Evolutionary conservation across 2,329 filamentous ascomycete genomes (phyloP), one percentile per base, ranked within the genome.

Genomic region (Aspergillus pseudoglaucus): DNA sequence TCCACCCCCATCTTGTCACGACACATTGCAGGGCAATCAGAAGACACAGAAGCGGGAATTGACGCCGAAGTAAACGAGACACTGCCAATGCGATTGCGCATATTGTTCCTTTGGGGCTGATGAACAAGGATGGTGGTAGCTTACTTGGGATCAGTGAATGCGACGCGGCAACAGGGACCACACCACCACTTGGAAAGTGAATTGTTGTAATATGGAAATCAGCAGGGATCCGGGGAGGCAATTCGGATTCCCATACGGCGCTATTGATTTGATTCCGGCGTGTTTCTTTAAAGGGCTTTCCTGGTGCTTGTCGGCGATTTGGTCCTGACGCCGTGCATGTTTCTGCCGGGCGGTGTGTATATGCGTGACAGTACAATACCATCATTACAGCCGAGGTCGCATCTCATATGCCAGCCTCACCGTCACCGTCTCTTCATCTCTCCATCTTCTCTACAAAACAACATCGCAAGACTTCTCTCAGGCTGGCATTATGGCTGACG

Each of bases 401-500:
- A 20, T 44, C 43, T 41, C 47, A 54, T 52, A 48, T 40, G 46
- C 46, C 37, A 38, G 42, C 37, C 30, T 43, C 35, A 53, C 44
- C 41, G 32, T 44, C 17, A 8, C 15, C 14, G 17, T 46, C 41
- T 47, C 42, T 44, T 44, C 45, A 47, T 40, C 35, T 46, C 18
- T 39, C 9, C 17, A 10, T 18, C 37, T 18, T 18, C 7, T 10
- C 37, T 39, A 6, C 37, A 12, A 18, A 12, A 12, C 7, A 39
- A 18, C 15, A 7, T 30, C 9, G 25, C 25, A 30, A 42, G 30
- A 27, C 32, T 7, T 40, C 25, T 40, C 12, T 17, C 25, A 3
- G 9, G 4, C 22, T 7, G 15, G 25, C 35, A 58, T 17, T 18
- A 72, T 71, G 69, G 54, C 66, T 25, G 64, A 65, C 48, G 51